phyloP scores from a whole-genome alignment of 257 asterid genomes.

The Nicotiana tomentosiformis region DNA sequence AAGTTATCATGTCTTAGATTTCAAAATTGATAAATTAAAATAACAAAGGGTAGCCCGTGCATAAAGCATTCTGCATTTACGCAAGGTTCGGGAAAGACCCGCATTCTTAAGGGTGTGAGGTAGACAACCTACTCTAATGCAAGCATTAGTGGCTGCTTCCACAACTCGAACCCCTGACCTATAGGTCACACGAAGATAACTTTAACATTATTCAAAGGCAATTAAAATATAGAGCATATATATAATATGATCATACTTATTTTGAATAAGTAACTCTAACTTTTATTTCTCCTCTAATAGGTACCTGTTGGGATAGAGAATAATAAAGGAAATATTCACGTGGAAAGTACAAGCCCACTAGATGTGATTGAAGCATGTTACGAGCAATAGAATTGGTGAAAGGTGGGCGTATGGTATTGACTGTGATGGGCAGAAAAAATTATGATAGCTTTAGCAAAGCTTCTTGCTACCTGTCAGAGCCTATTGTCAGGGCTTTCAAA shows the following conservation, averaged over 20 bases:
- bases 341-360: conserved; percentile 33
- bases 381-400: conserved; percentile 40
- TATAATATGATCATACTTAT: too few relatives aligned
- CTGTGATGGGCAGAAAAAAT: conserved; percentile 45
- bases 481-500: conserved; percentile 37
- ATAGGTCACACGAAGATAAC: fast-evolving
- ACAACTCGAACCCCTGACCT: too few relatives aligned
- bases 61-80: too few relatives aligned
- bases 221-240: too few relatives aligned
- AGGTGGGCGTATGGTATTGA: conserved; percentile 58
- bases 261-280: too few relatives aligned
- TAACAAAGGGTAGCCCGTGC: too few relatives aligned
- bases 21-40: too few relatives aligned
- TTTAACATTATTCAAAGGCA: fast-evolving
- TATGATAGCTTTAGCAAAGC: conserved; percentile 42
- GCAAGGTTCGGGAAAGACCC: too few relatives aligned
- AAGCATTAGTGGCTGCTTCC: too few relatives aligned
- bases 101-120: too few relatives aligned
- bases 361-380: conserved; percentile 40
- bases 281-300: neutral
- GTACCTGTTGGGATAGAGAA: neutral
- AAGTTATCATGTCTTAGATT: too few relatives aligned
- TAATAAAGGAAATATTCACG: conserved; percentile 39
- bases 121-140: too few relatives aligned
- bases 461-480: conserved; percentile 52